Evolutionary conservation across 768 basidiomycete species (phyloP), one percentile per base, ranked within the genome.

Genomic region (Kwoniella mangroviensis): DNA sequence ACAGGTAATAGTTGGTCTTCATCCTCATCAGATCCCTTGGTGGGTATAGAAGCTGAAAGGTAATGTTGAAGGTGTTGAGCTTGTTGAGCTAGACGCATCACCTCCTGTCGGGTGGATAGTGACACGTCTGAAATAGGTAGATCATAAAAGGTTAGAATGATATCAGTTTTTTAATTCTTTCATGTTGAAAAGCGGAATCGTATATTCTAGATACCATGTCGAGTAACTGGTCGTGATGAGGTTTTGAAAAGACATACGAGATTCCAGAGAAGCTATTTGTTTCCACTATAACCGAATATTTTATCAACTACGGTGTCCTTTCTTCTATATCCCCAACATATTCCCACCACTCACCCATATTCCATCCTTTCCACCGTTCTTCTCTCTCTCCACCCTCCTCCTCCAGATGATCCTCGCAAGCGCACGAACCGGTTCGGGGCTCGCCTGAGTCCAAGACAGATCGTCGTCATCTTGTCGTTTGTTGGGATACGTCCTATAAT

Each of bases 341-440:
- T 19, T 9, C 28, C 34, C 7, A 24, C 19, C 11, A 68, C 75
- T 57, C 51, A 77, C 72, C 67, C 70, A 74, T 13, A 41, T 57
- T 45, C 69, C 61, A 63, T 74, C 60, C 63, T 67, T 72, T 7
- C 67, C 73, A 74, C 87, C 88, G 17, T 84, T 82, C 12, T 81
- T 78, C 2, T 89, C 89, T 2, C 90, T 89, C 45, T 87, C 84
- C 69, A 87, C 88, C 79, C 87, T 86, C 63, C 85, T 87, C 28
- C 76, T 84, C 90, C 90, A 92, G 34, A 93, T 75, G 19, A 95
- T 85, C 52, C 93, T 87, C 0, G 88, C 93, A 15, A 98, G 83
- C 72, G 90, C 91, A 61, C 95, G 84, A 11, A 96, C 86, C 1
- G 91, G 91, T 68, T 96, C 94, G 41, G 86, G 89, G 0, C 94